Conservation (phyloP, 2,329 filamentous ascomycete genomes). For the Claviceps pazoutovae region DNA sequence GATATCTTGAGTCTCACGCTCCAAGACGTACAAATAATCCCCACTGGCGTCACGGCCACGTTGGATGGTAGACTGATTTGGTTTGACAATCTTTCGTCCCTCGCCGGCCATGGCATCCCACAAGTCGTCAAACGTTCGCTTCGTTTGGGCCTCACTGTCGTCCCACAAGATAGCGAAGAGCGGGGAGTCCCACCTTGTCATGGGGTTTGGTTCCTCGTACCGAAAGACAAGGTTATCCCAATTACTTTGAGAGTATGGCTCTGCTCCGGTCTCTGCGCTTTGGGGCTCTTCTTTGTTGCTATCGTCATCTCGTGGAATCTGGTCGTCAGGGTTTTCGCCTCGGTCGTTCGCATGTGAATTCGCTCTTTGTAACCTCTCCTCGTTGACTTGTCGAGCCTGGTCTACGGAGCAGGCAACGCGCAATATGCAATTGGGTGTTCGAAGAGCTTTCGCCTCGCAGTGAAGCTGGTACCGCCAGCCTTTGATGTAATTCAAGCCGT, state of each 20-base stretch:
- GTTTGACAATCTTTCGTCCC: slow-evolving; percentile 48
- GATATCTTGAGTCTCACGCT: slow-evolving; percentile 65
- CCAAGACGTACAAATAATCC: slow-evolving; percentile 69
- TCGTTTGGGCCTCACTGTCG: slow-evolving; percentile 48
- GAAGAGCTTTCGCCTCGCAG: slow-evolving; percentile 69
- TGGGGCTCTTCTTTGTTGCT: not conserved
- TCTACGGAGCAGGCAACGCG: slow-evolving; percentile 45
- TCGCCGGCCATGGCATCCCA: slow-evolving; percentile 62
- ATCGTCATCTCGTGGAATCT: not conserved
- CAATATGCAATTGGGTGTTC: slow-evolving; percentile 63
- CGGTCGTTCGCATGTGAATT: not conserved
- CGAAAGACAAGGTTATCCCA: slow-evolving; percentile 71
- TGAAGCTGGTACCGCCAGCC: slow-evolving; percentile 78
- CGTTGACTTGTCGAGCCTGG: slow-evolving; percentile 44
- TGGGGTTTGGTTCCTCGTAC: slow-evolving; percentile 76
- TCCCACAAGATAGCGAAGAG: slow-evolving; percentile 69
- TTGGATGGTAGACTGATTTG: slow-evolving; percentile 62
- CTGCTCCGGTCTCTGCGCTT: slow-evolving; percentile 6
- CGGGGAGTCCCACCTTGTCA: slow-evolving; percentile 74
- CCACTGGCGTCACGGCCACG: slow-evolving; percentile 46
- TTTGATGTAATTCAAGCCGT: slow-evolving; percentile 79
- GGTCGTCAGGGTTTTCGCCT: slow-evolving; percentile 5
- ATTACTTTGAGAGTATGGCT: slow-evolving; percentile 40
- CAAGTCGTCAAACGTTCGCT: slow-evolving; percentile 45
- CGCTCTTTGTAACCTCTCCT: slow-evolving; percentile 31